Evolutionary conservation across 2,329 filamentous ascomycete species (phyloP).

Genomic region (Aulographum hederae): DNA sequence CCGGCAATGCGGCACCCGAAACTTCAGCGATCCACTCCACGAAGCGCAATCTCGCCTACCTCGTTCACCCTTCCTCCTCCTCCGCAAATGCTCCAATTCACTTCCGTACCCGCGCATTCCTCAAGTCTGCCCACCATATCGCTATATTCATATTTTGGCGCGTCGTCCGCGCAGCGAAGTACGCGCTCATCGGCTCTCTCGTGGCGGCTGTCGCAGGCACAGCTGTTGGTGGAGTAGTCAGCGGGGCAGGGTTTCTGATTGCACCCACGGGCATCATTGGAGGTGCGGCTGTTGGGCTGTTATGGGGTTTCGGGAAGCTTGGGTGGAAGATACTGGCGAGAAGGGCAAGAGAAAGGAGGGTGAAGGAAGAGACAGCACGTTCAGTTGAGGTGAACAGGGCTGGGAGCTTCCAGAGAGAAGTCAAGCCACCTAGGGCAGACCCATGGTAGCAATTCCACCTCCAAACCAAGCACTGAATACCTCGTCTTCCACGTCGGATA

Average conservation of each 20-base stretch:
- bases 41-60: slow-evolving; percentile 16
- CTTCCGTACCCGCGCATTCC: slow-evolving; percentile 19
- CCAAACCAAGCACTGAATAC: no score
- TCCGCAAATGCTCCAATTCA: slow-evolving; percentile 13
- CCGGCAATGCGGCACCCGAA: no score
- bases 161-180: slow-evolving; percentile 23
- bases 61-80: slow-evolving; percentile 16
- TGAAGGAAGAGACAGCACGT: slow-evolving; percentile 7
- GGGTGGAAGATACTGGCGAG: slow-evolving; percentile 15
- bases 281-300: slow-evolving; percentile 15
- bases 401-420: no score
- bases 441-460: no score
- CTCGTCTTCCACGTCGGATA: no score
- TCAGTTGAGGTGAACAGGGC: no score
- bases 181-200: slow-evolving; percentile 21
- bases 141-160: slow-evolving; percentile 24
- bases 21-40: slow-evolving; percentile 12
- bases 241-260: slow-evolving; percentile 21
- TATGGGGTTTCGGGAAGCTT: slow-evolving; percentile 21
- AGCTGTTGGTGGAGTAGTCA: slow-evolving; percentile 17
- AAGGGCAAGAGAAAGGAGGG: slow-evolving; percentile 10
- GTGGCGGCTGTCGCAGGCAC: slow-evolving; percentile 20
- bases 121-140: slow-evolving; percentile 19
- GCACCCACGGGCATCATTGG: slow-evolving; percentile 20
- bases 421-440: no score